A percentile compares a stretch with the other conserved stretches of the same genome.
phyloP scores from a whole-genome alignment of 495 filamentous ascomycete genomes.

The Daldinia childiae region DNA sequence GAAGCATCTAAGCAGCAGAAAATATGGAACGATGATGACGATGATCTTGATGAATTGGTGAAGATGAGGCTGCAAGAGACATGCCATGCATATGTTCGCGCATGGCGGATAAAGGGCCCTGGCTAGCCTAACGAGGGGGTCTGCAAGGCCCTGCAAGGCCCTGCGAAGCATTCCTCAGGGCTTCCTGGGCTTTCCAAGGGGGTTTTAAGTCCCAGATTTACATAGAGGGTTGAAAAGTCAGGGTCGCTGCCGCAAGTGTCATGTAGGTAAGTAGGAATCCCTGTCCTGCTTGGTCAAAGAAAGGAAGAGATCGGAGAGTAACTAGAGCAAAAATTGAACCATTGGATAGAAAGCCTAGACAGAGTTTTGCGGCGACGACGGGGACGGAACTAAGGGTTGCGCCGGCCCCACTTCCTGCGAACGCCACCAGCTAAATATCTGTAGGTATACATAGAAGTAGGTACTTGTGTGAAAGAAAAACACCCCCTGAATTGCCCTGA shows the following conservation, averaged over 20 bases:
- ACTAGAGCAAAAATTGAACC: conserved; percentile 19
- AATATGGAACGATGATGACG: conserved; percentile 35
- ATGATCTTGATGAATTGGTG: conserved; percentile 29
- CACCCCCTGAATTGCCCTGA: background rate
- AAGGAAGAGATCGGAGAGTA: conserved; percentile 39
- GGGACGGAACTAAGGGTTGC: conserved; percentile 26
- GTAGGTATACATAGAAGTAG: background rate
- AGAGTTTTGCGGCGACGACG: conserved; percentile 37
- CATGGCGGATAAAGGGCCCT: conserved; percentile 35
- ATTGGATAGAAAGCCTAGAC: conserved; percentile 37
- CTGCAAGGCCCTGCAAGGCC: background rate
- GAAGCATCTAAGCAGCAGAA: conserved; percentile 27
- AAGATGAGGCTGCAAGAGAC: conserved; percentile 44
- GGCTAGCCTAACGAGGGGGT: conserved; percentile 15
- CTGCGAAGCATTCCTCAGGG: conserved; percentile 4
- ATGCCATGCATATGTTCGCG: conserved; percentile 38
- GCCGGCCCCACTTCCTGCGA: conserved; percentile 18
- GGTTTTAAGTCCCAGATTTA: conserved; percentile 18
- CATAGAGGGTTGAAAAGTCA: conserved; percentile 23
- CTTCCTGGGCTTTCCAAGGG: conserved; percentile 5
- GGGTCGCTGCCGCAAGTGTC: conserved; percentile 30
- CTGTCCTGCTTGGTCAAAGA: conserved; percentile 22
- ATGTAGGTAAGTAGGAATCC: conserved; percentile 21
- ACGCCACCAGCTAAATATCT: conserved; percentile 22
- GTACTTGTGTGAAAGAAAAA: conserved; percentile 8